Conservation (phyloP, 2,329 filamentous ascomycete genomes). For the Trematosphaeria pertusa region DNA sequence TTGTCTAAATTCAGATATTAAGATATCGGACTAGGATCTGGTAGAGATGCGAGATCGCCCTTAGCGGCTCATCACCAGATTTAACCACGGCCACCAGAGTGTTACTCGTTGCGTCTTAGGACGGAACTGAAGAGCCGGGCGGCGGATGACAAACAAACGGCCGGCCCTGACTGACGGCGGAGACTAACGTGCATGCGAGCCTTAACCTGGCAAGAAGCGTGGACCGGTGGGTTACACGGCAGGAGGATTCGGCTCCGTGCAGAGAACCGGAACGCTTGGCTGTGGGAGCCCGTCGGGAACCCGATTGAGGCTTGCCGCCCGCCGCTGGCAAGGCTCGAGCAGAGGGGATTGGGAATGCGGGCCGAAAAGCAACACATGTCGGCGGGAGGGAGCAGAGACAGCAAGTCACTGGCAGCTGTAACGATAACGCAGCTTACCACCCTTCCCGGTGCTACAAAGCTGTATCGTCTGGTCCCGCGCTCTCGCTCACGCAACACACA, state of each 20-base stretch:
- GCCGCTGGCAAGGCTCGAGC: not conserved
- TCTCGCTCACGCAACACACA: constrained; percentile 2
- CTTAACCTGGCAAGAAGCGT: constrained; percentile 36
- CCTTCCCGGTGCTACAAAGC: not conserved
- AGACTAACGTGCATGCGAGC: constrained; percentile 42
- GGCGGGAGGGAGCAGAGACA: not conserved
- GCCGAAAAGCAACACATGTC: not conserved
- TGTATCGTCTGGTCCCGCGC: not conserved
- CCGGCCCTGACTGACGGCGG: constrained; percentile 42
- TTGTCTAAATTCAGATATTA: no score
- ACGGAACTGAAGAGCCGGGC: not conserved
- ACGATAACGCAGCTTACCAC: constrained; percentile 13
- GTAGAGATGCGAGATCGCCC: constrained; percentile 32
- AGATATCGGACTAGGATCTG: constrained; percentile 29
- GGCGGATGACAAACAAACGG: constrained; percentile 17
- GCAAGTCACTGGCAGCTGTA: constrained; percentile 2
- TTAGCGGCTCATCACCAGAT: constrained; percentile 37
- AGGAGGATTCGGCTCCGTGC: constrained; percentile 31
- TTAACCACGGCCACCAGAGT: constrained; percentile 17
- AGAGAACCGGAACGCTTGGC: constrained; percentile 25
- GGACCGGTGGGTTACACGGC: constrained; percentile 43
- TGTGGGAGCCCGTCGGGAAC: constrained; percentile 17
- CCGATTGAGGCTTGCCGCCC: constrained; percentile 8
- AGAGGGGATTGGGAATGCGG: not conserved
- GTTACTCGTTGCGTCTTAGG: constrained; percentile 14